Evolutionary conservation across 2,329 filamentous ascomycete species (phyloP), one percentile per base, ranked within the genome.

Genomic region (Claviceps monticola): DNA sequence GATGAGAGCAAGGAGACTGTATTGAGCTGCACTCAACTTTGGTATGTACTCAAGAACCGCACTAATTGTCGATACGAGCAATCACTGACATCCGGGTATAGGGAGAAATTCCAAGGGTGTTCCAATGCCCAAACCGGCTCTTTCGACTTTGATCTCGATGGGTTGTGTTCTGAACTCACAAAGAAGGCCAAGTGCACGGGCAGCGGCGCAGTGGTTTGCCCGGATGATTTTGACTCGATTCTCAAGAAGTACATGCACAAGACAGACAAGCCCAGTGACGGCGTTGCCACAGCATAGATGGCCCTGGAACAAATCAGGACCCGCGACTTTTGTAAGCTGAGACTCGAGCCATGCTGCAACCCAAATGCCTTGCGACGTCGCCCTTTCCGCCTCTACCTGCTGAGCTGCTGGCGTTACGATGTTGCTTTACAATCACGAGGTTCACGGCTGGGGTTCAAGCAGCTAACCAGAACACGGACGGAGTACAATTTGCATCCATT

Each of bases 121-220:
- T 83, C 88, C 54, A 89, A 86, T 65, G 93, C 95, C 59, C 86
- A 90, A 63, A 86, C 80, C 53, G 90, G 90, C 29, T 34, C 29
- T 34, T 34, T 34, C 59, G 90, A 94, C 59, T 88, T 97, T 57
- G 93, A 98, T 59, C 84, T 98, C 48, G 93, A 98, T 63, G 83
- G 84, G 37, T 78, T 98, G 23, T 98, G 93, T 71, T 86, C 85
- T 4, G 90, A 98, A 64, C 79, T 98, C 14, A 87, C 91, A 57
- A 87, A 90, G 66, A 98, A 98, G 72, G 93, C 93, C 53, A 93
- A 91, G 64, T 98, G 93, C 67, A 95, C 89, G 0, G 87, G 95
- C 59, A 84, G 78, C 17, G 91, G 93, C 16, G 88, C 94, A 13
- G 88, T 95, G 17, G 86, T 98, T 23, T 84, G 89, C 56, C 83